Conservation (phyloP, 2,329 filamentous ascomycete genomes). For the Arachnomyces sp. region DNA sequence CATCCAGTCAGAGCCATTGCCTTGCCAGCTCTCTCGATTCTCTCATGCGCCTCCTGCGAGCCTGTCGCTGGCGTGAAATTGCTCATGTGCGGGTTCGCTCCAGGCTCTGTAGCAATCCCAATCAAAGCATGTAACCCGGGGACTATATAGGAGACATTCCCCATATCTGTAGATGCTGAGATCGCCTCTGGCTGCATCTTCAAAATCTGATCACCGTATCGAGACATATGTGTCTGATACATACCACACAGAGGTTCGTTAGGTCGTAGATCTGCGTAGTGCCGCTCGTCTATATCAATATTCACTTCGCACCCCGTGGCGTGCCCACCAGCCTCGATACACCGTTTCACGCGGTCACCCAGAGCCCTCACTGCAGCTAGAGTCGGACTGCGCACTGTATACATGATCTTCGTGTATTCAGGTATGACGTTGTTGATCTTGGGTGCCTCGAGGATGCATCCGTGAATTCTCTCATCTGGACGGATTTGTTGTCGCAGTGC, state of each 20-base stretch:
- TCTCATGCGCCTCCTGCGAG: slow-evolving; percentile 4
- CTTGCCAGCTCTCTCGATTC: slow-evolving; percentile 6
- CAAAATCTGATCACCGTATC: slow-evolving; percentile 24
- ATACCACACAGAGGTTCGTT: slow-evolving; percentile 31
- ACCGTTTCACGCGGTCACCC: slow-evolving; percentile 9
- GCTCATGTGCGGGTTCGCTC: slow-evolving; percentile 4
- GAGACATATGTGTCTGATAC: slow-evolving; percentile 33
- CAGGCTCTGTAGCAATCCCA: slow-evolving; percentile 30
- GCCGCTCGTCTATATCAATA: not conserved
- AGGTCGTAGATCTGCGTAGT: slow-evolving; percentile 32
- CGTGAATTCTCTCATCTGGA: slow-evolving; percentile 42
- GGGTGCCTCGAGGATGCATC: slow-evolving; percentile 44
- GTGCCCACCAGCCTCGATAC: slow-evolving; percentile 12
- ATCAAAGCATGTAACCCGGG: slow-evolving; percentile 41
- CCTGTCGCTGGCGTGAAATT: slow-evolving; percentile 7
- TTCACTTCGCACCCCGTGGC: slow-evolving; percentile 13
- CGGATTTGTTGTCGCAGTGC: slow-evolving; percentile 47
- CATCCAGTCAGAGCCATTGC: slow-evolving; percentile 8
- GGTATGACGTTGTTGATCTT: slow-evolving; percentile 47
- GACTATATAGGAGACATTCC: slow-evolving; percentile 36
- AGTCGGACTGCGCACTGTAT: slow-evolving; percentile 31
- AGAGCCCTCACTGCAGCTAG: slow-evolving; percentile 24
- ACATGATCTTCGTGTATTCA: slow-evolving; percentile 34
- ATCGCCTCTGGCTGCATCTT: slow-evolving; percentile 21
- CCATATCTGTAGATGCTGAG: slow-evolving; percentile 35